Evolutionary conservation across 345 rosid genomes (phyloP), one percentile per base, ranked within the genome.

Genomic region (Lagerstroemia speciosa): DNA sequence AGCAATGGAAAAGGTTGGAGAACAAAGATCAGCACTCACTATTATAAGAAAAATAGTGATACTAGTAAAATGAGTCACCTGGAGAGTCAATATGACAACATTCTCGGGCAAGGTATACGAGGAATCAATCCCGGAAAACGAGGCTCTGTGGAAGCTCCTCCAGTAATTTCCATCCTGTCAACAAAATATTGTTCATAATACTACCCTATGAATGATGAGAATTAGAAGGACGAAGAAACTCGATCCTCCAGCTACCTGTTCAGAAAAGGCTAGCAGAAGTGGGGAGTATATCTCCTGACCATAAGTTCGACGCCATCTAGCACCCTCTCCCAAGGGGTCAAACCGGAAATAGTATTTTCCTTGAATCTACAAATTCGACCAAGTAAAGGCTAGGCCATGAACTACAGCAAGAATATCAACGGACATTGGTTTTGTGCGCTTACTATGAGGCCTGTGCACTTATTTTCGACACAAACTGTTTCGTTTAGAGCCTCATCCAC

Each of bases 261-360:
- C 84, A 58, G 92, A 76, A 78, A 93, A 89, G 55, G 97, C 98
- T 73, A 93, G 79, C 64, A 93, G 76, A 67, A 90, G 86, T 12
- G 97, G 98, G 15, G 98, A 93, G 83, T 90, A 93, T 81, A 93
- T 87, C 81, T 93, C 96, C 78, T 93, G 96, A 63, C 98, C 93
- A 71, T 87, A 86, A 65, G 93, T 72, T 67, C 93, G 87, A 65
- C 98, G 93, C 98, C 98, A 93, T 76, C 86, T 89, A 40, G 98
- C 93, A 77, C 97, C 98, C 73, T 86, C 87, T 75, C 98, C 97
- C 19, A 86, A 66, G n/a, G 84, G 84, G 66, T 93, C 98, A 67
- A 90, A 82, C 83, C 90, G 81, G 79, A 76, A 90, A 75, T 90
- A 93, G 69, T 89, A 90, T 74, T 93, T 93, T 73, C 98, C 98